Conservation (phyloP, 257 asterid genomes). For the Leonotis leonurus region DNA sequence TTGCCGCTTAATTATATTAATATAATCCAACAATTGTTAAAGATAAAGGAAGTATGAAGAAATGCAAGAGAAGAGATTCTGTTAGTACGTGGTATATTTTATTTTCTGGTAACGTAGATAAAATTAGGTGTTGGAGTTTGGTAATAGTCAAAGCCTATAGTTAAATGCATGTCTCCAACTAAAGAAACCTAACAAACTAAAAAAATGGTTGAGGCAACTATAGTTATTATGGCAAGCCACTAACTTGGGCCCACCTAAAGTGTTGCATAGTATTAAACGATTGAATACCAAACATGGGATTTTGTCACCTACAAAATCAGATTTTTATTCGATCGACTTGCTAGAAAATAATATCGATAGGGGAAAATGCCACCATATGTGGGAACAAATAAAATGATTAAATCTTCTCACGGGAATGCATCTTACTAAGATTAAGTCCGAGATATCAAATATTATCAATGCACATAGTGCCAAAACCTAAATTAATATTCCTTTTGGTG, state of each 20-base stretch:
- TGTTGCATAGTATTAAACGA: background rate
- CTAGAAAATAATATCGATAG: conserved; percentile 5
- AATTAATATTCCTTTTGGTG: background rate
- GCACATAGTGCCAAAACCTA: too few species aligned
- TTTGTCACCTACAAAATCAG: background rate
- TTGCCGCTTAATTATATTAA: too few species aligned
- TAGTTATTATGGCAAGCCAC: conserved; percentile 25
- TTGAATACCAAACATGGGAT: conserved; percentile 8
- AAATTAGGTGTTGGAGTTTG: background rate
- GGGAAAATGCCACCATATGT: background rate
- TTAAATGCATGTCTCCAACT: conserved; percentile 6
- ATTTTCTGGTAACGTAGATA: background rate
- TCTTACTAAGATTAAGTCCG: too few species aligned
- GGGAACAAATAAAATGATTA: conserved; percentile 16
- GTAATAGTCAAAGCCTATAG: background rate
- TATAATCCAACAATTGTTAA: too few species aligned
- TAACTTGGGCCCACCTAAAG: conserved; percentile 22
- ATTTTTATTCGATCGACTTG: conserved; percentile 13
- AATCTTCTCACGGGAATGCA: conserved; percentile 19
- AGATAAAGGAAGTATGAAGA: background rate
- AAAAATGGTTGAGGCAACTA: conserved; percentile 3
- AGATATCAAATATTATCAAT: too few species aligned
- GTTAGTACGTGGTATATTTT: background rate
- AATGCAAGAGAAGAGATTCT: background rate
- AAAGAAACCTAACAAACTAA: background rate